Base-by-base conservation (phyloP, 352 stramenopile species). In the Phytophthora fragariaefolia region DNA sequence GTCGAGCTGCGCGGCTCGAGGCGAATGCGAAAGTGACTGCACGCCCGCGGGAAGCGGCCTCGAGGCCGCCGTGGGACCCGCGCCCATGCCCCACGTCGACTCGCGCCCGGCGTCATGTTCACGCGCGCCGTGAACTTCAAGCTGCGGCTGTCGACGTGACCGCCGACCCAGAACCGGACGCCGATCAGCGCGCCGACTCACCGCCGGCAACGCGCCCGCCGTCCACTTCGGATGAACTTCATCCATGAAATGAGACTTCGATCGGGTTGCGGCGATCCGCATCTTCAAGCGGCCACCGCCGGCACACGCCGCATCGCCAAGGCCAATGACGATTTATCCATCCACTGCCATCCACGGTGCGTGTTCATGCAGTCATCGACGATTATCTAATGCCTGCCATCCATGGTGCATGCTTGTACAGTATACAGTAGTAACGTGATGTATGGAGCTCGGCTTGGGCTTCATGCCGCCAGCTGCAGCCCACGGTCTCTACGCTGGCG, bases 71-170 rank as follows among this genome's bases (percentile, higher is more conserved):
- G 62, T 69, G 62, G 62, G 62, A 64, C 17, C 22, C 28, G 48
- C 46, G 62, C 62, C 62, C 62, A 70, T 70, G 45, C 23, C n/a
- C 18, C 43, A 27, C 43, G n/a, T n/a, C n/a, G n/a, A n/a, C n/a
- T n/a, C n/a, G n/a, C n/a, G n/a, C n/a, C n/a, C n/a, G n/a, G 28
- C 53, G 61, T 63, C 47, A 63, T 64, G 62, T 58, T 69, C 62
- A 69, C 62, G 60, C 60, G 36, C 17, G 2, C 5, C 6, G 20
- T 24, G 22, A 24, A 65, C 62, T 70, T 70, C 62, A 70, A 70
- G 54, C 36, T 63, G 54, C 53, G 47, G 42, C 32, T 62, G 60
- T 56, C 60, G 60, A 68, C 60, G 60, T 68, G 60, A 68, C 52
- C 18, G 20, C 15, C n/a, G 22, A 40, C 15, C 12, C 24, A 30